Evolutionary conservation across 2,329 filamentous ascomycete species (phyloP).

Genomic region (Xylaria polymorpha): DNA sequence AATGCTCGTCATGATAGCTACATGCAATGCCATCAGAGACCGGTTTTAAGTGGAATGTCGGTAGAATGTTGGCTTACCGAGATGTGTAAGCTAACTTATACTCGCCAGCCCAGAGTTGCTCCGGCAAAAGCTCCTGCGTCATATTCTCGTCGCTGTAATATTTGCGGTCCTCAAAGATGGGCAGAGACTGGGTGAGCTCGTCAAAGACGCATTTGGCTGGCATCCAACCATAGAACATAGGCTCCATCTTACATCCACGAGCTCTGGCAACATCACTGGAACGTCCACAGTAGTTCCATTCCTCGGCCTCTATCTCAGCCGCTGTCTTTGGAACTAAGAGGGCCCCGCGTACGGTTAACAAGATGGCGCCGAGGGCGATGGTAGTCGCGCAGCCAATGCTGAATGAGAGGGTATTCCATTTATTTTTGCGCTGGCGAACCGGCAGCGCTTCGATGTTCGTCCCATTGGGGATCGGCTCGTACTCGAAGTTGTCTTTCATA

Average conservation of each 20-base stretch:
- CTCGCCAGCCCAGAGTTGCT: constrained; percentile 38
- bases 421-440: neutral
- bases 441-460: neutral
- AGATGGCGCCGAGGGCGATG: constrained; percentile 1
- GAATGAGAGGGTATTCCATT: constrained; percentile 17
- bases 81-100: constrained; percentile 35
- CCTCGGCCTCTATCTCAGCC: constrained; percentile 35
- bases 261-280: constrained; percentile 31
- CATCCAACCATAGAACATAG: constrained; percentile 42
- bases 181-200: constrained; percentile 36
- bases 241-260: constrained; percentile 42
- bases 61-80: constrained; percentile 18
- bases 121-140: constrained; percentile 29
- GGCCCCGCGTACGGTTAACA: neutral
- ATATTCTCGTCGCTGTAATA: constrained; percentile 39
- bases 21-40: neutral
- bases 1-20: constrained; percentile 40
- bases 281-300: constrained; percentile 41
- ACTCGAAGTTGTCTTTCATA: too few relatives aligned
- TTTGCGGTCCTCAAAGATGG: constrained; percentile 39
- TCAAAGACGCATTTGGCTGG: constrained; percentile 39
- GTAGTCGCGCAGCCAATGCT: constrained; percentile 5
- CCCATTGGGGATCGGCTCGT: too few relatives aligned
- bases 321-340: constrained; percentile 22
- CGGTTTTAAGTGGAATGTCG: neutral